phyloP scores from a whole-genome alignment of 306 rosid genomes.

The Trifolium repens region DNA sequence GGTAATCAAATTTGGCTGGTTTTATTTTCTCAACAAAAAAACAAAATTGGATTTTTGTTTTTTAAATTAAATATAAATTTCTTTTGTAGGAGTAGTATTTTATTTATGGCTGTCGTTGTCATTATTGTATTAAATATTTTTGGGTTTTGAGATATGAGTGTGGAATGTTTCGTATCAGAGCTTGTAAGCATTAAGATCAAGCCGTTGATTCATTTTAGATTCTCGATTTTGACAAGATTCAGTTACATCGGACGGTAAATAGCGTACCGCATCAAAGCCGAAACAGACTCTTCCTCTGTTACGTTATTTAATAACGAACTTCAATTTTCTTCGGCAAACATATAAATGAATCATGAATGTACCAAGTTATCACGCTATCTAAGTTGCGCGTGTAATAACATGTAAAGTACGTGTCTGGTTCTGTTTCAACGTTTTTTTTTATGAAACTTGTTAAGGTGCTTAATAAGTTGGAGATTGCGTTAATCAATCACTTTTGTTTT shows the following conservation, averaged over 20 bases:
- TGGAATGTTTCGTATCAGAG: slow-evolving; percentile 38
- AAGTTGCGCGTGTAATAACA: slow-evolving; percentile 15
- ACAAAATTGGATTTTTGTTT: no score
- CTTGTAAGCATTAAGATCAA: slow-evolving; percentile 29
- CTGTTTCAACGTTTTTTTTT: neutral
- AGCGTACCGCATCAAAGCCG: neutral
- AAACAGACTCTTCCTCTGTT: slow-evolving; percentile 31
- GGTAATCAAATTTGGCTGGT: no score
- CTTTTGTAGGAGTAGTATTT: no score
- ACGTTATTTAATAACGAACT: slow-evolving; percentile 46
- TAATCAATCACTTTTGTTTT: slow-evolving; percentile 24
- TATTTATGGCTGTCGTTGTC: neutral
- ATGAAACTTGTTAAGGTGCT: slow-evolving; percentile 25
- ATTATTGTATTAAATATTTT: neutral
- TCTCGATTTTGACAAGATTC: slow-evolving; percentile 14
- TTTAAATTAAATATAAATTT: no score
- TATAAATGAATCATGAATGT: slow-evolving; percentile 3
- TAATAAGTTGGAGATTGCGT: slow-evolving; percentile 37
- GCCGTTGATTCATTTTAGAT: slow-evolving; percentile 40
- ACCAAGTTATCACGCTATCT: slow-evolving; percentile 31
- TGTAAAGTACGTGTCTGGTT: slow-evolving; percentile 22
- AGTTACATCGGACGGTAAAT: slow-evolving; percentile 24
- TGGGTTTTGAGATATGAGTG: slow-evolving; percentile 18
- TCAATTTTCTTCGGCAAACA: slow-evolving; percentile 30
- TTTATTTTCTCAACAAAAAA: no score